A percentile compares a stretch with the other conserved stretches of the same genome.
phyloP scores from a whole-genome alignment of 2,329 filamentous ascomycete species.

The Neonectria coccinea region DNA sequence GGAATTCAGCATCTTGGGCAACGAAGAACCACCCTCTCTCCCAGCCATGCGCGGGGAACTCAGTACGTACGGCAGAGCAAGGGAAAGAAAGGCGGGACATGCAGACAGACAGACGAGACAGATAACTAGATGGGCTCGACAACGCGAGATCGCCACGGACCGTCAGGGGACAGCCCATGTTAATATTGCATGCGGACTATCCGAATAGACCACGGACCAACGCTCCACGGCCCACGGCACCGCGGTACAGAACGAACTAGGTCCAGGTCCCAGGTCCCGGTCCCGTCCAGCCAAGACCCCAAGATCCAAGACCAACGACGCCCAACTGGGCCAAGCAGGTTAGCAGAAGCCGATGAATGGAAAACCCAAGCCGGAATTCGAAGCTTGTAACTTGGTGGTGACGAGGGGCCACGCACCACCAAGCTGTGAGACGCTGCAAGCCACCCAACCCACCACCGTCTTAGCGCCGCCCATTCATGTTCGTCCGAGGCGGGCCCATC shows the following conservation, averaged over 20 bases:
- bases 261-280: slow-evolving; percentile 10
- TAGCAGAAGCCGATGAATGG: slow-evolving; percentile 23
- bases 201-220: neutral
- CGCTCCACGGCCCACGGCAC: neutral
- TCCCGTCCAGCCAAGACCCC: slow-evolving; percentile 6
- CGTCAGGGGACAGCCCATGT: slow-evolving; percentile 33
- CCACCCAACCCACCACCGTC: slow-evolving; percentile 38
- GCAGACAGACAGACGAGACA: neutral
- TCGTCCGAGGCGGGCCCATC: slow-evolving; percentile 29
- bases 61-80: neutral
- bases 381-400: slow-evolving; percentile 17
- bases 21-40: slow-evolving; percentile 9
- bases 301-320: neutral
- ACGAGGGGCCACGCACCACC: slow-evolving; percentile 26
- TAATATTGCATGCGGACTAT: slow-evolving; percentile 37
- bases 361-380: slow-evolving; percentile 41
- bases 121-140: slow-evolving; percentile 1
- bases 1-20: slow-evolving; percentile 24
- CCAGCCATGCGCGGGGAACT: slow-evolving; percentile 14
- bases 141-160: slow-evolving; percentile 34
- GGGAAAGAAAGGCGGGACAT: slow-evolving; percentile 6
- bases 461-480: slow-evolving; percentile 37
- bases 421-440: slow-evolving; percentile 38
- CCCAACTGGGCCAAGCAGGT: slow-evolving; percentile 21
- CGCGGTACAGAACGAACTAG: neutral